A percentile compares a stretch with the other conserved stretches of the same genome.
Evolutionary conservation across 2,329 filamentous ascomycete genomes (phyloP).

Genomic region (Penicillium sp.): DNA sequence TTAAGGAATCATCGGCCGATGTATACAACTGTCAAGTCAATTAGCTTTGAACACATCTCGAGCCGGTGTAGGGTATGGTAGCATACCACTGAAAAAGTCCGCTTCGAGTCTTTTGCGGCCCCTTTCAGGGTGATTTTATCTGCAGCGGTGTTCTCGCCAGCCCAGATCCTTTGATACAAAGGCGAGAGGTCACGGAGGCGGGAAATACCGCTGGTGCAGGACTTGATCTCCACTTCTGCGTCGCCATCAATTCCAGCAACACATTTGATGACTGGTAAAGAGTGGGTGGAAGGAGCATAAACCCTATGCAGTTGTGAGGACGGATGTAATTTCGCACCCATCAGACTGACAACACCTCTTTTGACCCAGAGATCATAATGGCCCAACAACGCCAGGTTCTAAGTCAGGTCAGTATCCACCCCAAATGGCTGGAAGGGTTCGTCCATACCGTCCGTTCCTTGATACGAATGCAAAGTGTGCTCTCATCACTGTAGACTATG

Average conservation of each 20-base stretch:
- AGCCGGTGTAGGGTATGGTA: neutral
- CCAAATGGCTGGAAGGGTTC: neutral
- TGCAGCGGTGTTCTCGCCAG: constrained; percentile 33
- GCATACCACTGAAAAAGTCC: constrained; percentile 44
- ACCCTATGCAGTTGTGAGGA: constrained; percentile 46
- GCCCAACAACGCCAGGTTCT: constrained; percentile 49
- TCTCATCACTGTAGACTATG: constrained; percentile 39
- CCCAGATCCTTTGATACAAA: constrained; percentile 55
- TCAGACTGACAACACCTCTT: constrained; percentile 55
- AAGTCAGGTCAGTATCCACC: constrained; percentile 18
- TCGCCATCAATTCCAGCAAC: constrained; percentile 41
- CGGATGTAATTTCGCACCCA: constrained; percentile 57
- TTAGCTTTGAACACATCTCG: constrained; percentile 14
- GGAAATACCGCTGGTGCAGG: constrained; percentile 45
- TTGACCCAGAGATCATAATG: constrained; percentile 58
- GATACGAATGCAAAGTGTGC: constrained; percentile 40
- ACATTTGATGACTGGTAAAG: constrained; percentile 53
- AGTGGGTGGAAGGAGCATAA: constrained; percentile 57
- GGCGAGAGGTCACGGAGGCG: constrained; percentile 50
- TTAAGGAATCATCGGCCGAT: constrained; percentile 43
- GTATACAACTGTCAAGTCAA: constrained; percentile 36
- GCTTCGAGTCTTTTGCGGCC: constrained; percentile 25
- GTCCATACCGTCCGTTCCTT: constrained; percentile 39
- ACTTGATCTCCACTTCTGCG: constrained; percentile 50
- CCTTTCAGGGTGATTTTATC: constrained; percentile 34